Base-by-base conservation (phyloP, 176 grass and related monocot genomes). In the Luzula sylvatica region DNA sequence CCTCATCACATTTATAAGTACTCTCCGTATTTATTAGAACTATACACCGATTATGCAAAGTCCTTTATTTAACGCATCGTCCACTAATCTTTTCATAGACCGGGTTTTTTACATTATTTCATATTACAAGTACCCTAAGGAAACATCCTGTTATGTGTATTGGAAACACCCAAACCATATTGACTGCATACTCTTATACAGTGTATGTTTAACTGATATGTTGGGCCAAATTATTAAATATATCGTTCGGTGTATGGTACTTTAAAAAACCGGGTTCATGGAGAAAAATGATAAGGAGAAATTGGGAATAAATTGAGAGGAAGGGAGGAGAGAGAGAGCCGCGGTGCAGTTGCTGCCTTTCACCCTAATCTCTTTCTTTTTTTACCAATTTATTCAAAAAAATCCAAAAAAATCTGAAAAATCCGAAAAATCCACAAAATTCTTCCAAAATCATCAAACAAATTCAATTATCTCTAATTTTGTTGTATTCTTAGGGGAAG, bases 321-420 rank as follows among this genome's bases (percentile, higher is more conserved):
- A 44, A 61, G 58, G 58, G 58, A 26, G 38, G 26, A 8, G 25
- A 45, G 58, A 17, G 7, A 30, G 25, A 32, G 43, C 15, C 43
- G 60, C 60, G 60, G 60, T 64, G 60, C 60, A 64, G 60, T 64
- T 50, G 43, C 60, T 64, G 59, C 59, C 59, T 64, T 40, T 44
- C 58, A 26, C 20, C 57, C 40, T 63, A 23, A 14, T 64, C 60
- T 64, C 58, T n/a, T n/a, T 49, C 26, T 38, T 26, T 7, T 8
- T 61, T 19, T 64, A 49, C 59, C 42, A 20, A 3, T 20, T 46
- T 20, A 13, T 20, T 24, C 38, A 42, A 21, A 64, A 64, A 64
- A 64, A 49, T 15, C 60, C 22, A 64, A 64, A 64, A 64, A 64
- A 64, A 64, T 64, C 60, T 49, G 43, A 64, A 64, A 64, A 64